A percentile compares a stretch with the other conserved stretches of the same genome.
Evolutionary conservation across 2,329 filamentous ascomycete genomes (phyloP).

Genomic region (Fusarium siculi): DNA sequence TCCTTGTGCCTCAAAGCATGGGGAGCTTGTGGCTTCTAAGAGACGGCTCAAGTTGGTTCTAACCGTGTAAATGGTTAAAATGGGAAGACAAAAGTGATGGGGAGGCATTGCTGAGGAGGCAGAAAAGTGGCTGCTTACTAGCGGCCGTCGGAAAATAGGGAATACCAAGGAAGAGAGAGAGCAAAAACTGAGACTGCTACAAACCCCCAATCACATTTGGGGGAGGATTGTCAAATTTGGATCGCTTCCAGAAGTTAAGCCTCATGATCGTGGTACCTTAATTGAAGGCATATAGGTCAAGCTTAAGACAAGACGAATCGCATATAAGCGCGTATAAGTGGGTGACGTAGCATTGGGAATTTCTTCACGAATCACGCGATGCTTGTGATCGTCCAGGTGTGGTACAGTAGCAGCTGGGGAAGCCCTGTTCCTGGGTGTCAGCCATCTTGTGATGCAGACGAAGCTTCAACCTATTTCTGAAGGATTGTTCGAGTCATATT

Average conservation of each 20-base stretch:
- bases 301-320: neutral
- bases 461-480: neutral
- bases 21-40: neutral
- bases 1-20: neutral
- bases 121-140: neutral
- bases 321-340: neutral
- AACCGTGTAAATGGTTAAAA: neutral
- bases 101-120: neutral
- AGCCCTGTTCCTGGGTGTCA: slow-evolving; percentile 5
- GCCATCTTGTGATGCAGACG: neutral
- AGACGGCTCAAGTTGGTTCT: neutral
- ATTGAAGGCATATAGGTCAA: slow-evolving; percentile 16
- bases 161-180: neutral
- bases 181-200: neutral
- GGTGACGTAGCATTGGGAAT: neutral
- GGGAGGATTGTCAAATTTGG: neutral
- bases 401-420: neutral
- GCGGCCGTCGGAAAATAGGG: neutral
- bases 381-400: neutral
- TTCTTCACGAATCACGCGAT: slow-evolving; percentile 8
- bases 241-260: slow-evolving; percentile 1
- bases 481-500: neutral
- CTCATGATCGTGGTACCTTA: slow-evolving; percentile 17
- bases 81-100: neutral
- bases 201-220: neutral